A percentile compares a stretch with the other conserved stretches of the same genome.
Evolutionary conservation across 1,284 basidiomycete genomes (phyloP).

Genomic region (Apiotrichum sp.): DNA sequence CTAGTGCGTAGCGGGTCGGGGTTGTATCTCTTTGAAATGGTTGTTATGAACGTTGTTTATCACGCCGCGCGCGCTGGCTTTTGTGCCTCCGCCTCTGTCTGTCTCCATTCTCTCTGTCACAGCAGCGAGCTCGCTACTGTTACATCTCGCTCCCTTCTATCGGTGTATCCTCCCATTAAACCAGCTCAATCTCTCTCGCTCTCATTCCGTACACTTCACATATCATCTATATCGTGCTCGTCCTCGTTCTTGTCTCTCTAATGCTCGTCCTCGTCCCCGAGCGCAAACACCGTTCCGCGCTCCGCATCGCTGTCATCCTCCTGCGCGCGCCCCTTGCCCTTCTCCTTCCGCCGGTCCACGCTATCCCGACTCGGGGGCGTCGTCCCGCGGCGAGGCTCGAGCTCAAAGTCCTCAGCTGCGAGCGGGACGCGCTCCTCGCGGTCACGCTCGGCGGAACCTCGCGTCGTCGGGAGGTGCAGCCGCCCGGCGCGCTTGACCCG

Average conservation of each 20-base stretch:
- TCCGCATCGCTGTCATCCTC: slow-evolving; percentile 25
- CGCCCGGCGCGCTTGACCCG: slow-evolving; percentile 3
- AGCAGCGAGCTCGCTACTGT: too few relatives aligned
- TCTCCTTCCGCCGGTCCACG: slow-evolving; percentile 14
- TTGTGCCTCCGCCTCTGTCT: too few relatives aligned
- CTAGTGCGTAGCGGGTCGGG: neutral
- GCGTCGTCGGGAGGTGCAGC: slow-evolving; percentile 13
- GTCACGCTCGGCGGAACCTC: slow-evolving; percentile 18
- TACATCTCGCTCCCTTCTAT: too few relatives aligned
- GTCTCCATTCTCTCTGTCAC: too few relatives aligned
- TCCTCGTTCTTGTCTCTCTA: neutral
- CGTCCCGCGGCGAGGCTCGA: slow-evolving; percentile 24
- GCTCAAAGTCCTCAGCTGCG: slow-evolving; percentile 46
- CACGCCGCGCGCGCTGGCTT: too few relatives aligned
- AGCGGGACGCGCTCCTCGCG: slow-evolving; percentile 57
- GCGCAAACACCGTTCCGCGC: slow-evolving; percentile 47
- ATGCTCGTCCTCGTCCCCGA: slow-evolving; percentile 49
- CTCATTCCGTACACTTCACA: too few relatives aligned
- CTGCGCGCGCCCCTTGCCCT: slow-evolving; percentile 17
- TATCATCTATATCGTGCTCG: too few relatives aligned
- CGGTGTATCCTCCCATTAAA: too few relatives aligned
- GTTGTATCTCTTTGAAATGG: too few relatives aligned
- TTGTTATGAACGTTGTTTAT: too few relatives aligned
- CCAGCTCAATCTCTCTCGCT: too few relatives aligned
- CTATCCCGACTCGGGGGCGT: neutral